Conservation (phyloP, 768 basidiomycete species). For the Trametes cubensis region DNA sequence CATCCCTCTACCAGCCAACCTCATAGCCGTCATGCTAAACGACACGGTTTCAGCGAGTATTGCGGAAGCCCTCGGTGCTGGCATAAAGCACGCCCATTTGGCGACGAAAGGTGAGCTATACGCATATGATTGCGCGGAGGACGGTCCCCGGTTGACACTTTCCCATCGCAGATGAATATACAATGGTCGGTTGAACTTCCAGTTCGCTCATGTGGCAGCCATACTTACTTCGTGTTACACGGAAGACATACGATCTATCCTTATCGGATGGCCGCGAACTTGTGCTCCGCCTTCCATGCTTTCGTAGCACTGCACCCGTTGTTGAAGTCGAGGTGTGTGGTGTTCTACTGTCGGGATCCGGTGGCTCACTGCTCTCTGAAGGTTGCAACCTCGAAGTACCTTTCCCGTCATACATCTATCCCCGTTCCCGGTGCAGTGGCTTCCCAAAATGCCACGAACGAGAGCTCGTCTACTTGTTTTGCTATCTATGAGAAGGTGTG, state of each 20-base stretch:
- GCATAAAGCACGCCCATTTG: not conserved
- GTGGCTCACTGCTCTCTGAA: conserved; percentile 3
- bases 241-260: conserved; percentile 18
- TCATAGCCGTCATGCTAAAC: not conserved
- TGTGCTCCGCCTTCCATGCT: conserved; percentile 6
- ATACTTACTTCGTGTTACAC: not conserved
- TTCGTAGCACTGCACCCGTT: conserved; percentile 1
- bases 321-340: conserved; percentile 19
- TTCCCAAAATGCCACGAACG: conserved; percentile 3
- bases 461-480: conserved; percentile 15
- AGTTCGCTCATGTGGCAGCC: no score
- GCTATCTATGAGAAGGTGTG: conserved; percentile 34
- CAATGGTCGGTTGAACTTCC: not conserved
- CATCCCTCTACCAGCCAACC: not conserved
- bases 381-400: conserved; percentile 36
- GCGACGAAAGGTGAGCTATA: conserved; percentile 7
- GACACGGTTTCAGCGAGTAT: not conserved
- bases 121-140: not conserved
- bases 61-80: conserved; percentile 5
- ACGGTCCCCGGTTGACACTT: no score
- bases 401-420: conserved; percentile 33
- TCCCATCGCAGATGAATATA: not conserved
- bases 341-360: no score
- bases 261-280: conserved; percentile 13
- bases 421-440: conserved; percentile 32